Evolutionary conservation across 73 alveolate genomes (phyloP).

Genomic region (Tetrahymena elliotti): DNA sequence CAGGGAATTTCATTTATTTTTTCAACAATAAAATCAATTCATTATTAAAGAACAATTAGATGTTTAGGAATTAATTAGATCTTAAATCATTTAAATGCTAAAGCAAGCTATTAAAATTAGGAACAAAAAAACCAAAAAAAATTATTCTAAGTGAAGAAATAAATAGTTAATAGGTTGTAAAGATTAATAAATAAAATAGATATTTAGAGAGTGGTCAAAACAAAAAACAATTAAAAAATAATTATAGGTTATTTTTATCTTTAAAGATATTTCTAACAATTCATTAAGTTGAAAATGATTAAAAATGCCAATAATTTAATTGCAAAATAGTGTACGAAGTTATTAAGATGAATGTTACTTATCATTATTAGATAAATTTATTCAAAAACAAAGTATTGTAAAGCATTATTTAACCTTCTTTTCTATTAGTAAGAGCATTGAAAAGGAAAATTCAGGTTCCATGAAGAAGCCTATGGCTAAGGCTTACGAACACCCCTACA

Average conservation of each 20-base stretch:
- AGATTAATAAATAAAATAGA: no score
- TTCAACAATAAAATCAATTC: background rate
- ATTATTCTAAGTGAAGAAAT: background rate
- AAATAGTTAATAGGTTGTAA: background rate
- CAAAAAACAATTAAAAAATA: no score
- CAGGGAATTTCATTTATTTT: background rate
- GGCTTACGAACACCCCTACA: slow-evolving; percentile 34
- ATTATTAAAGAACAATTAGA: background rate
- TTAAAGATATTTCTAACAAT: background rate
- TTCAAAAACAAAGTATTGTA: background rate
- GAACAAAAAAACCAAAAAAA: background rate
- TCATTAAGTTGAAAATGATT: background rate
- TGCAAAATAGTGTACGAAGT: background rate
- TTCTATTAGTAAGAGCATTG: slow-evolving; percentile 21
- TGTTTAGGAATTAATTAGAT: background rate
- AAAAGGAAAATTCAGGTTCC: slow-evolving; percentile 22
- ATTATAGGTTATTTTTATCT: background rate
- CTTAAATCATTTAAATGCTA: background rate
- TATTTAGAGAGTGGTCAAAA: background rate
- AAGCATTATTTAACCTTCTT: background rate
- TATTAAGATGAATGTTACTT: background rate
- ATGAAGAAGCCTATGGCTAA: slow-evolving; percentile 26
- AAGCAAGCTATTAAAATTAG: background rate
- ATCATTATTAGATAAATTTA: no score
- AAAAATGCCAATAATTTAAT: background rate